Evolutionary conservation across 2,329 filamentous ascomycete species (phyloP), one percentile per base, ranked within the genome.

Genomic region (Teratosphaeriaceae sp.): DNA sequence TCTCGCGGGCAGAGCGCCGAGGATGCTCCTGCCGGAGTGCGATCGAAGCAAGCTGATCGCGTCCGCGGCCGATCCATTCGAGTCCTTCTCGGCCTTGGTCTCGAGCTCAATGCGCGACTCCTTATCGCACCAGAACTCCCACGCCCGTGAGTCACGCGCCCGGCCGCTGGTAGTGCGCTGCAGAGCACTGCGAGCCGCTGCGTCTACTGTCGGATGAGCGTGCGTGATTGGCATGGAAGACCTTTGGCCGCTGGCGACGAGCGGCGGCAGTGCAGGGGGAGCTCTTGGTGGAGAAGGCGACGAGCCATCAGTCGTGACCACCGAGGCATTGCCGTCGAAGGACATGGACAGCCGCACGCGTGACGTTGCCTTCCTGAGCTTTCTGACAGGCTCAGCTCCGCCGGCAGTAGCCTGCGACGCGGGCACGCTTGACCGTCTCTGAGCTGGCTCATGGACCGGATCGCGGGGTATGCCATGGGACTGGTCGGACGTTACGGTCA

Each of bases 91-190:
- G 8, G 85, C 85, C 52, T 87, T 84, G n/a, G 78, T 78, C 18
- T 83, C 88, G 43, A 95, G 69, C 52, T 88, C 85, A 57, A 88
- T 86, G 33, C 84, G 81, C 40, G 78, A 72, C 52, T 92, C 85
- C 6, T 82, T 81, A 59, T 94, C 87, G 56, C 87, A 90, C 68
- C 85, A 89, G 44, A 88, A 88, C 58, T 94, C 87, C 90, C 90
- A 96, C 5, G 84, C 85, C 39, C 88, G 81, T 15, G 88, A 86
- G 62, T 96, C 86, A 42, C 87, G 81, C 44, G 89, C 95, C 44
- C 90, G 63, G 13, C 62, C 78, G 42, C 80, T 48, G 82, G 79
- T 30, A 87, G 71, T 24, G 72, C 75, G 72, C 19, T 54, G 29
- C 29, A 74, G 63, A 19, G 22, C 22, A 9, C 50, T 40, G 15